Base-by-base conservation (phyloP, 768 basidiomycete genomes). In the Tylopilus sp. region DNA sequence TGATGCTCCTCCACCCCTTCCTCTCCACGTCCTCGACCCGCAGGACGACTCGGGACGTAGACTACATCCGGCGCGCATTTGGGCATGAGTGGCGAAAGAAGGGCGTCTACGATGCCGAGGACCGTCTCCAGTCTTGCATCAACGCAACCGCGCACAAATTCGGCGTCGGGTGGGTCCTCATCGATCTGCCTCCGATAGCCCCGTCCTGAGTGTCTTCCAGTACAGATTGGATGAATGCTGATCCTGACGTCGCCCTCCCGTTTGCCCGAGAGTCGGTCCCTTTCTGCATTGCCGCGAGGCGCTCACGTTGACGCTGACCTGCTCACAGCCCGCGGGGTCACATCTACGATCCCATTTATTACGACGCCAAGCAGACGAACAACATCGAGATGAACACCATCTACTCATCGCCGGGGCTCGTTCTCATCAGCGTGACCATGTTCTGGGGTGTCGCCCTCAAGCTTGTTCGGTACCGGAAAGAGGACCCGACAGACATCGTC, bases 361-460 rank as follows among this genome's bases (percentile, higher is more conserved):
- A 65, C 7, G 82, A 81, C 11, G 73, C 84, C 0, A 64, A 82
- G 13, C 74, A 74, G 36, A 69, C 74, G 10, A 73, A 78, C 53
- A 86, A 87, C 62, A 56, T 80, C 22, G 63, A 66, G 4, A 67
- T 75, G 53, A 82, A 82, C 65, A 85, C 83, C 1, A 72, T 88
- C 14, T 89, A 77, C 68, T 69, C 71, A 1, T 79, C 81, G 1
- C 69, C 70, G 0, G 85, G 86, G 42, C 75, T 89, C 46, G 64
- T 63, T 0, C 68, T 83, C 45, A 68, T 87, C 61, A 82, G 79
- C 55, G 85, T 88, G 3, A 80, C 83, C 25, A 86, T 86, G 53
- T 80, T 81, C 54, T 89, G 87, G 87, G 79, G 81, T 1, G 79
- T 88, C 37, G 83, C 86, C 3, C 78, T 88, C 59, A 89, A 89